Conservation (phyloP, 2,329 filamentous ascomycete genomes). For the Penicillium brasilianum region DNA sequence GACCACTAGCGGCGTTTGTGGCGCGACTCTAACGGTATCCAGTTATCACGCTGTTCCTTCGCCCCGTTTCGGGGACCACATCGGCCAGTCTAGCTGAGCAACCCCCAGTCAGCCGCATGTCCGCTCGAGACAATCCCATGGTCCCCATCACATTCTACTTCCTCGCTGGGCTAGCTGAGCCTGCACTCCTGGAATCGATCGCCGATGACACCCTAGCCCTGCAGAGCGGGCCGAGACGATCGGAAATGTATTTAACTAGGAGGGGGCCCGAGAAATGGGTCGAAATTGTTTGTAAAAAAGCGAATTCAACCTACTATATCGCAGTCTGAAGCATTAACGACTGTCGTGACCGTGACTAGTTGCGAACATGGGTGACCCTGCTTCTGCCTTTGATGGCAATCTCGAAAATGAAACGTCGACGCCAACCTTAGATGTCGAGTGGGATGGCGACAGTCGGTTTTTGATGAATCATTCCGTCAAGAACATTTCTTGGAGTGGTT, state of each 20-base stretch:
- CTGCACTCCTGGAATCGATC: neutral
- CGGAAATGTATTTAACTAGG: neutral
- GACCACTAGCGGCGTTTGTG: neutral
- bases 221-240: neutral
- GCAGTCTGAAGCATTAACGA: neutral
- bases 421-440: slow-evolving; percentile 40
- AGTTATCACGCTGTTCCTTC: neutral
- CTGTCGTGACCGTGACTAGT: neutral
- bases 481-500: slow-evolving; percentile 68
- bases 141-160: neutral
- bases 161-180: neutral
- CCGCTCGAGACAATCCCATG: neutral
- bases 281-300: neutral
- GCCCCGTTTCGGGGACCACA: slow-evolving; percentile 1
- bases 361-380: slow-evolving; percentile 5
- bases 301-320: neutral
- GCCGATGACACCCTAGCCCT: neutral
- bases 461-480: slow-evolving; percentile 65
- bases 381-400: neutral
- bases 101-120: neutral
- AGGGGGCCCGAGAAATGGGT: neutral
- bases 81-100: neutral
- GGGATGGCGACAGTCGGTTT: slow-evolving; percentile 36
- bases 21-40: neutral
- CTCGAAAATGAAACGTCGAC: slow-evolving; percentile 1